A percentile compares a stretch with the other conserved stretches of the same genome.
Conservation (phyloP, 768 basidiomycete species). For the Neoboletus subvelutipes region DNA sequence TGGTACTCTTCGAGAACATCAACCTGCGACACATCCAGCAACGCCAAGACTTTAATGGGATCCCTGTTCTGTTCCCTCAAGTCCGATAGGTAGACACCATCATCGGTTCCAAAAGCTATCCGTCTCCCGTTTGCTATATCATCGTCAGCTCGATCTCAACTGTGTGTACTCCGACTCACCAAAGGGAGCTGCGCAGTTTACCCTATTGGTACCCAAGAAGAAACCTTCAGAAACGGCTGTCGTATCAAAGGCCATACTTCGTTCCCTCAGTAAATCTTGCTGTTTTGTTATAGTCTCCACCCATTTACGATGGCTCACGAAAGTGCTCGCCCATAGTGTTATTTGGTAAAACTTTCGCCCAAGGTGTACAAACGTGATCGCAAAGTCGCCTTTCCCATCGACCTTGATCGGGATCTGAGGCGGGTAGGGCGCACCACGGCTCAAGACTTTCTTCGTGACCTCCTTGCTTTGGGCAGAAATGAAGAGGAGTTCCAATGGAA, state of each 20-base stretch:
- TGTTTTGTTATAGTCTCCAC: constrained; percentile 88
- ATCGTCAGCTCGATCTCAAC: constrained; percentile 1
- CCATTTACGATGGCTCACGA: constrained; percentile 89
- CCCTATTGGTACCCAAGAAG: constrained; percentile 80
- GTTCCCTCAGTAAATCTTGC: constrained; percentile 79
- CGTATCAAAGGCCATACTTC: constrained; percentile 86
- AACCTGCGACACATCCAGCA: constrained; percentile 90
- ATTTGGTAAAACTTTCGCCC: constrained; percentile 91
- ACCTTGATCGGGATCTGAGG: constrained; percentile 51
- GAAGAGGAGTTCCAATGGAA: constrained; percentile 89
- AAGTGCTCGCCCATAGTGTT: constrained; percentile 87
- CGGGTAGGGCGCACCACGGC: constrained; percentile 39
- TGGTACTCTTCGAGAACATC: constrained; percentile 97
- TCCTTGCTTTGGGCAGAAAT: constrained; percentile 61
- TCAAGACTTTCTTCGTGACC: constrained; percentile 46
- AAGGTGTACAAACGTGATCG: constrained; percentile 91
- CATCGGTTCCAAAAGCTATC: constrained; percentile 96
- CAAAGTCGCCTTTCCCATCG: constrained; percentile 79
- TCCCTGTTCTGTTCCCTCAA: constrained; percentile 72
- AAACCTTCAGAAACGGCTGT: constrained; percentile 83
- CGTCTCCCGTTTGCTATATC: constrained; percentile 71
- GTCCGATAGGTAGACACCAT: constrained; percentile 94
- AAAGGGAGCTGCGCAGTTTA: constrained; percentile 87
- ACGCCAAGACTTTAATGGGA: constrained; percentile 85
- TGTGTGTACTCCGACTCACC: constrained; percentile 53